These are phyloP conservation scores for Candida andamanensis DNA, from an alignment of 805 yeast genomes.

Conservation along the genomic window DNA sequence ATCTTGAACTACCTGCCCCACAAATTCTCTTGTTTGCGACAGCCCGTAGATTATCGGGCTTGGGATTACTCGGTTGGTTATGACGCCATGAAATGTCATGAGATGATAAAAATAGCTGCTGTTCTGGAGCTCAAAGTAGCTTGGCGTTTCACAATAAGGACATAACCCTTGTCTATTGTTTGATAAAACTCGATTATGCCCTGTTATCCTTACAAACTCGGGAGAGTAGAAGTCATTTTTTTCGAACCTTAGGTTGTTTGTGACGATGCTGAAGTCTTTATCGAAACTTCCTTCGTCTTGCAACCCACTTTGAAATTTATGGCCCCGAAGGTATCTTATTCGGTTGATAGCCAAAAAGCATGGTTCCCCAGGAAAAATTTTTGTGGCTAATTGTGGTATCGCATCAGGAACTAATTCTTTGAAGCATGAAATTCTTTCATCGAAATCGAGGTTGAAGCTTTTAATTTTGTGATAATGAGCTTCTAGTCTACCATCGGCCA, in stretches of 20 bases:
- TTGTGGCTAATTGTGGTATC: too few relatives aligned
- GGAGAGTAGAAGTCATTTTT: conserved; percentile 4
- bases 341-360: conserved; percentile 3
- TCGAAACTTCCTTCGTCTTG: background rate
- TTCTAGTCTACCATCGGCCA: background rate
- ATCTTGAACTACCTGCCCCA: too few relatives aligned
- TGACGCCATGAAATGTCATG: conserved; percentile 3
- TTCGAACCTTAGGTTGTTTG: conserved; percentile 3
- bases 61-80: conserved; percentile 5
- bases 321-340: conserved; percentile 4
- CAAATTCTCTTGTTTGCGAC: too few relatives aligned
- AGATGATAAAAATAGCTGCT: conserved; percentile 6
- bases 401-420: too few relatives aligned
- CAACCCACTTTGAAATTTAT: background rate
- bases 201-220: conserved; percentile 2
- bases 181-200: background rate
- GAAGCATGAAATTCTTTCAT: too few relatives aligned
- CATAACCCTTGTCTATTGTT: conserved; percentile 4
- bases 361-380: conserved; percentile 1
- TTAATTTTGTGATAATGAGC: conserved; percentile 1
- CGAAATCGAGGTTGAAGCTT: too few relatives aligned
- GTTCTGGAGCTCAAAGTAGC: conserved; percentile 3
- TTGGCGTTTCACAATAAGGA: conserved; percentile 5
- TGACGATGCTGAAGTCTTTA: conserved; percentile 1
- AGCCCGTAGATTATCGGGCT: conserved; percentile 5